phyloP scores from a whole-genome alignment of 2,329 filamentous ascomycete genomes.

The Rhinocladiella similis region DNA sequence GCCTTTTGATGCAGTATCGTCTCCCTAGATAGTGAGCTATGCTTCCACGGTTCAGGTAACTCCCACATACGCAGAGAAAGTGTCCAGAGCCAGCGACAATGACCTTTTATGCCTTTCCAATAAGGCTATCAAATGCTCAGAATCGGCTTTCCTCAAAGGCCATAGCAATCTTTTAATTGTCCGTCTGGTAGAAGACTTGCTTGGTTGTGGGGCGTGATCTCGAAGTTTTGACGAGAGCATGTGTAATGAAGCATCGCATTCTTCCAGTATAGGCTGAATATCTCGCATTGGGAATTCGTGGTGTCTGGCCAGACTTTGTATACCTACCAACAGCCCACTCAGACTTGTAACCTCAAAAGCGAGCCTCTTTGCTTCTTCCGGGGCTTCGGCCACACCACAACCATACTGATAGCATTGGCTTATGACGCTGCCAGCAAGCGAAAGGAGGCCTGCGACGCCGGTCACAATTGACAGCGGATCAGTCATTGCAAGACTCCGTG shows the following conservation, averaged over 20 bases:
- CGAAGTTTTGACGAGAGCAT: constrained; percentile 9
- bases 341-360: constrained; percentile 18
- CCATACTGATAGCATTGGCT: constrained; percentile 23
- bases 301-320: constrained; percentile 14
- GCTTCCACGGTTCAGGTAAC: background rate
- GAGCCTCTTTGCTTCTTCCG: constrained; percentile 18
- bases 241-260: constrained; percentile 8
- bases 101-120: constrained; percentile 21
- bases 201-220: background rate
- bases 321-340: constrained; percentile 19
- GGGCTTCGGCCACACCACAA: constrained; percentile 18
- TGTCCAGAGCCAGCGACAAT: constrained; percentile 12
- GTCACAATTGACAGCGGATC: constrained; percentile 34
- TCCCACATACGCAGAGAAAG: constrained; percentile 16
- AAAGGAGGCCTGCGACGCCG: constrained; percentile 30
- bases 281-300: constrained; percentile 1
- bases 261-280: constrained; percentile 1
- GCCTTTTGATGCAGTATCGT: constrained; percentile 12
- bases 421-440: constrained; percentile 14
- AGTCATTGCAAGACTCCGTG: constrained; percentile 20
- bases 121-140: constrained; percentile 9
- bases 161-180: constrained; percentile 15
- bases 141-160: constrained; percentile 18
- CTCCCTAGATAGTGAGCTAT: constrained; percentile 12
- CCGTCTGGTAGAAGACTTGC: constrained; percentile 4